phyloP scores from a whole-genome alignment of 257 asterid species.

The Penstemon eatonii region DNA sequence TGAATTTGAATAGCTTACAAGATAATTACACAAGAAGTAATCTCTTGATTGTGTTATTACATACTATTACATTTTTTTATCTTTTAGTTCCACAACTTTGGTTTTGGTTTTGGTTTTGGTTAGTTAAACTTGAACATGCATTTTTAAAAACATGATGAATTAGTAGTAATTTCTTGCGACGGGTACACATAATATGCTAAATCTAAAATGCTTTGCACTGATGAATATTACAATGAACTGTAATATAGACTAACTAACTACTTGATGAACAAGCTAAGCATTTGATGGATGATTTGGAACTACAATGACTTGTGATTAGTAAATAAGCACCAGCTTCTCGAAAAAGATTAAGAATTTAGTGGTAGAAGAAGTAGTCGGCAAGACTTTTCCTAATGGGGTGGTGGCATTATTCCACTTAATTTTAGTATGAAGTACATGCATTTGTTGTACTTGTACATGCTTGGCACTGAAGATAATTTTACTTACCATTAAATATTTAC shows the following conservation, averaged over 20 bases:
- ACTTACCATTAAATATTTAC: neutral
- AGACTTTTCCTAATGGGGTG: neutral
- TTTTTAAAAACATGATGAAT: neutral
- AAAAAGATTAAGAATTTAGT: neutral
- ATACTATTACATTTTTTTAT: neutral
- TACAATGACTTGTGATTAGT: neutral
- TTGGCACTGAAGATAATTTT: neutral
- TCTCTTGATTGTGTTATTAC: too few relatives aligned
- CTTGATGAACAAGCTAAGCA: neutral
- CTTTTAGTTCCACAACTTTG: too few relatives aligned
- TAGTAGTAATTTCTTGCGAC: constrained; percentile 11
- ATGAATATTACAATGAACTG: neutral
- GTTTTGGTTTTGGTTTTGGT: too few relatives aligned
- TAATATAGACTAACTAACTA: neutral
- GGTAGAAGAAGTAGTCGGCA: neutral
- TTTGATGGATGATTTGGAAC: neutral
- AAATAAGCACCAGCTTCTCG: neutral
- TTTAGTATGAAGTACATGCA: neutral
- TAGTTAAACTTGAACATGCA: neutral
- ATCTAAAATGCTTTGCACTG: neutral
- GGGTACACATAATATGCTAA: neutral
- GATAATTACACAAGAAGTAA: too few relatives aligned
- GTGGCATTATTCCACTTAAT: neutral
- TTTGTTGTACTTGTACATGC: neutral
- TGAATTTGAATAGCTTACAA: too few relatives aligned